Conservation (phyloP, 148 eudicot genomes). For the Rhododendron henanense region DNA sequence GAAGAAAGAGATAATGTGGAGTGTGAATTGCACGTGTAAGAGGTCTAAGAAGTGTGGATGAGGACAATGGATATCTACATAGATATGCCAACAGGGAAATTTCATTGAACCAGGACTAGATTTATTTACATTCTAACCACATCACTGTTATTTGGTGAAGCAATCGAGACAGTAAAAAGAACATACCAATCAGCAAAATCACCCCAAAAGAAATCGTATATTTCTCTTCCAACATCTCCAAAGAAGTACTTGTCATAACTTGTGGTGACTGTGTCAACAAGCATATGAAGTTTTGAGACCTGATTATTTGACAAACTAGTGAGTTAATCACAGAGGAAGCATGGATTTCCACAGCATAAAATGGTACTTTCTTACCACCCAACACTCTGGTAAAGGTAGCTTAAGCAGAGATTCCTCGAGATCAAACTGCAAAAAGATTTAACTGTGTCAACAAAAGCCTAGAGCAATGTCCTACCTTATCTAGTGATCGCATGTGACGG, state of each 20-base stretch:
- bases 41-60: neutral
- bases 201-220: constrained; percentile 94
- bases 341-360: neutral
- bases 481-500: neutral
- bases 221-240: constrained; percentile 94
- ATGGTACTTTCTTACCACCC: constrained; percentile 81
- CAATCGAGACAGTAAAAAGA: neutral
- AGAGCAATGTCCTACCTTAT: constrained; percentile 1
- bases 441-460: neutral
- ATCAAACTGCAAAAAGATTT: constrained; percentile 53
- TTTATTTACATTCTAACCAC: neutral
- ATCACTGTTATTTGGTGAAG: neutral
- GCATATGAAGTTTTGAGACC: constrained; percentile 92
- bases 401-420: constrained; percentile 48
- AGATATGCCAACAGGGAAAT: neutral
- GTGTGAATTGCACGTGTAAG: neutral
- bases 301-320: constrained; percentile 29
- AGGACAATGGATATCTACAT: neutral
- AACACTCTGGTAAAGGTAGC: constrained; percentile 83
- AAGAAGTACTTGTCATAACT: constrained; percentile 92
- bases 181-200: constrained; percentile 98
- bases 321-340: neutral
- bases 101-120: neutral
- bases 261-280: constrained; percentile 71
- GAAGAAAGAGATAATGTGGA: neutral